Conservation (phyloP, 2,329 filamentous ascomycete species). For the Fusarium mexicanum region DNA sequence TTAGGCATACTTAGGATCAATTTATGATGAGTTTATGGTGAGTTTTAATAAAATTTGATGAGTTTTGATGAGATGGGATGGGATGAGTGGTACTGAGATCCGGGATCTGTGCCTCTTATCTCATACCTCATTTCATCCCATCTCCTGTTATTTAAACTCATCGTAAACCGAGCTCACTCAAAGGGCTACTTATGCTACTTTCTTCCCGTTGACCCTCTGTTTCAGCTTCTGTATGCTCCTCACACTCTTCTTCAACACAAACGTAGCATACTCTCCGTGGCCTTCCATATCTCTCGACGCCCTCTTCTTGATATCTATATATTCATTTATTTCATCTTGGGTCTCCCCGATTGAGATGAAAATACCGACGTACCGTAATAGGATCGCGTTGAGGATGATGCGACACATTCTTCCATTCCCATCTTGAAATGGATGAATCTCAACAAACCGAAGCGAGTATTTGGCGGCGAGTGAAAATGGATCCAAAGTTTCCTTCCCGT, state of each 20-base stretch:
- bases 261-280: conserved; percentile 43
- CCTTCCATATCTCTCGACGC: conserved; percentile 38
- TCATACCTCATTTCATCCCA: neutral
- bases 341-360: conserved; percentile 38
- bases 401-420: conserved; percentile 52
- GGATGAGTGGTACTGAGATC: neutral
- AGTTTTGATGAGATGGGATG: neutral
- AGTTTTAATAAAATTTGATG: neutral
- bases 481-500: conserved; percentile 29
- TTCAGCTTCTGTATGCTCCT: conserved; percentile 32
- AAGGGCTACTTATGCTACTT: rapidly evolving
- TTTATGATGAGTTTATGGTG: neutral
- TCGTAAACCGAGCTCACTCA: rapidly evolving
- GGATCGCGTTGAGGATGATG: conserved; percentile 50
- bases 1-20: rapidly evolving
- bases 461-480: conserved; percentile 45
- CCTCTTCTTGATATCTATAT: conserved; percentile 40
- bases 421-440: conserved; percentile 53
- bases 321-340: conserved; percentile 27
- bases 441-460: conserved; percentile 45
- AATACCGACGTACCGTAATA: conserved; percentile 45
- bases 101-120: neutral
- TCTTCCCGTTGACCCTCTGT: conserved; percentile 33
- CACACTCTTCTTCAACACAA: conserved; percentile 32
- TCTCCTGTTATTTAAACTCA: no score